Evolutionary conservation across 495 filamentous ascomycete genomes (phyloP).

Genomic region (Penicillium goetzii): DNA sequence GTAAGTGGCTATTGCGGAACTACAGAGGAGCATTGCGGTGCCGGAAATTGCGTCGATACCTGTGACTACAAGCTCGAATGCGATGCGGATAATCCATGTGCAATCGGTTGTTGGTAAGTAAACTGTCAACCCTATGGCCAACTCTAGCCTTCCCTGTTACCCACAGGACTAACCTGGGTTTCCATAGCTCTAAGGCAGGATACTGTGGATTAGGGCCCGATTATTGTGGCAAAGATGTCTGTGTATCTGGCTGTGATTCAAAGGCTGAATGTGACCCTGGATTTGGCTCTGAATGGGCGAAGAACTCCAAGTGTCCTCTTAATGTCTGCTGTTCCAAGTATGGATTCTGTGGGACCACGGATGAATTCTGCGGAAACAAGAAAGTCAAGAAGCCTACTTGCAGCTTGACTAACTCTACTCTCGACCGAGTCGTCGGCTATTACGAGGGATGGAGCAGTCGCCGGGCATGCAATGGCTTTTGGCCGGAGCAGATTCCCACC

Average conservation of each 20-base stretch:
- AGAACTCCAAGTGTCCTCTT: constrained; percentile 32
- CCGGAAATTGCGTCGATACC: neutral
- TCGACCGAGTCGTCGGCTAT: constrained; percentile 15
- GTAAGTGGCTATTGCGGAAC: neutral
- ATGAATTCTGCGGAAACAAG: too few species aligned
- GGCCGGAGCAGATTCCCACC: constrained; percentile 14
- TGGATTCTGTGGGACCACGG: constrained; percentile 41
- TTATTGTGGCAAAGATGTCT: constrained; percentile 22
- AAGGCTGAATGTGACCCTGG: constrained; percentile 36
- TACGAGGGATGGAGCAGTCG: constrained; percentile 17
- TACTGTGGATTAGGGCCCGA: neutral
- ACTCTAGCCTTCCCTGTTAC: too few species aligned
- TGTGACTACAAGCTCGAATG: neutral
- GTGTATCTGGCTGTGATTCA: constrained; percentile 29
- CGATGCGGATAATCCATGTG: neutral
- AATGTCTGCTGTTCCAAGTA: constrained; percentile 43
- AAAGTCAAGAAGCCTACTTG: too few species aligned
- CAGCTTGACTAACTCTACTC: constrained; percentile 13
- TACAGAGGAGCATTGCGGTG: neutral
- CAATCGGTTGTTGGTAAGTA: neutral
- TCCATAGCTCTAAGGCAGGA: neutral
- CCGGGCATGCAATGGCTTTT: constrained; percentile 8
- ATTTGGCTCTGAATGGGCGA: too few species aligned
- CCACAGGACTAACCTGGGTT: too few species aligned
- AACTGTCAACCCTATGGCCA: too few species aligned